phyloP scores from a whole-genome alignment of 148 eudicot species.

The Chenopodium suecicum region DNA sequence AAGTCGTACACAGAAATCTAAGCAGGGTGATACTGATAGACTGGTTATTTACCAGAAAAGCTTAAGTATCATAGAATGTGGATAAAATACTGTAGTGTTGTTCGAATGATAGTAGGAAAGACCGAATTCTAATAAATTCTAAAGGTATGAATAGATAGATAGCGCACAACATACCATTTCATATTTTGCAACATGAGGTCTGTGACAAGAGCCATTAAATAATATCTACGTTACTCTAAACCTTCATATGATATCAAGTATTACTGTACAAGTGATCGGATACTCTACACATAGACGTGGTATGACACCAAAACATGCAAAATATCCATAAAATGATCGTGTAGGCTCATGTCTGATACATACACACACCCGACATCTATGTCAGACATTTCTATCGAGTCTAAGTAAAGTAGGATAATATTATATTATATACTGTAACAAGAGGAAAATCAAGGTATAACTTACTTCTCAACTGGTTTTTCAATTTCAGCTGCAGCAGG shows the following conservation, averaged over 20 bases:
- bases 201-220: background rate
- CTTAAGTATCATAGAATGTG: background rate
- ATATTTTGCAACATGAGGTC: background rate
- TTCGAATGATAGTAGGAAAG: background rate
- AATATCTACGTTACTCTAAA: no score
- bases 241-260: no score
- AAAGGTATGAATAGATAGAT: background rate
- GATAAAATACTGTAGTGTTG: background rate
- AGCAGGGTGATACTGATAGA: background rate
- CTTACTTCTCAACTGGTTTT: constrained; percentile 65
- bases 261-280: no score
- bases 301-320: no score
- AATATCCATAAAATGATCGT: no score
- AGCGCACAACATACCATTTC: background rate
- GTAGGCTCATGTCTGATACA: no score
- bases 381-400: no score
- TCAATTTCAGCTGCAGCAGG: constrained; percentile 51
- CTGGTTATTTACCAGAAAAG: background rate
- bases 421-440: no score
- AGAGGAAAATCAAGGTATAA: background rate
- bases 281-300: no score
- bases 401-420: background rate
- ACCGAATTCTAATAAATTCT: background rate
- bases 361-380: no score
- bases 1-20: background rate